Evolutionary conservation across 208 protist species (phyloP), one percentile per base, ranked within the genome.

Genomic region (Perkinsela sp.): DNA sequence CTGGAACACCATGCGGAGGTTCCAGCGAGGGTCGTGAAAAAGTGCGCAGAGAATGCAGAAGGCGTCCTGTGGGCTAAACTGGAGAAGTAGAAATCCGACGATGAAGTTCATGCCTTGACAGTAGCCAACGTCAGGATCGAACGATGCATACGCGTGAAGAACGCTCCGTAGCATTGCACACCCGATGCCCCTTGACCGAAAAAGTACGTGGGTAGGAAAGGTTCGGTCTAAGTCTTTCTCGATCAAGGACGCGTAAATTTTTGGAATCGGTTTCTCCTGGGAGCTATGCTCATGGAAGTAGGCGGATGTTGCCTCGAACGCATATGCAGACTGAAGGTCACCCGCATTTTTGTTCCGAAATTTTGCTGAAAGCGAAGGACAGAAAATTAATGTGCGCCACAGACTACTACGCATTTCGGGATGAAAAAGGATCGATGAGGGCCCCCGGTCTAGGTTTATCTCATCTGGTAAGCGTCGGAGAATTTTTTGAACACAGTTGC

Each of bases 71-170:
- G 93, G 85, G 15, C 72, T 78, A 82, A 93, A 85, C 69, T 93
- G 85, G 66, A 85, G 90, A 0, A 87, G 87, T 28, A 92, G 76
- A 0, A 83, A 80, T 1, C 77, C 86, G 66, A 90, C 86, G 67
- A 94, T 74, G 70, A 94, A 94, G 29, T 75, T 85, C 90, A 94
- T 94, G 28, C 90, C 90, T 74, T 94, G 90, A 71, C 88, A 87
- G 77, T 94, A 94, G 68, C 87, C 90, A 70, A 94, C 86, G 75
- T 92, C 83, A 1, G 87, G 88, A 72, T 94, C 85, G 29, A 77
- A 76, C 29, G 74, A 77, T 0, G 88, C 90, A 76, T 93, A 94
- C 28, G 89, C 87, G 74, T 87, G 80, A 0, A 94, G 81, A 57
- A 94, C 83, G 73, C 88, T 90, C 32, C 77, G 76, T 68, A 94